Evolutionary conservation across 129 eudicot genomes (phyloP).

Genomic region (Lactuca saligna): DNA sequence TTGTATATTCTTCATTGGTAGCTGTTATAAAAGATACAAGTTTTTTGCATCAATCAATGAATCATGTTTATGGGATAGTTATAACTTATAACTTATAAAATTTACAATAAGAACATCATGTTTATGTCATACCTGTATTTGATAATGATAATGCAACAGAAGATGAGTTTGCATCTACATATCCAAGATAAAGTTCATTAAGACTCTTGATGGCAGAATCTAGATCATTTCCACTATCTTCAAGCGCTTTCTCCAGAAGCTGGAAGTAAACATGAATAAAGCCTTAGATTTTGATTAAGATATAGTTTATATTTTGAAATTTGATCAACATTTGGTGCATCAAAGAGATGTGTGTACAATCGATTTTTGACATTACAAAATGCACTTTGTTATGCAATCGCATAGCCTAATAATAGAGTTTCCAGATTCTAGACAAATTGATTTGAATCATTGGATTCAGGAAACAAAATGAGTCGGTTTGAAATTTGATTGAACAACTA

Average conservation of each 20-base stretch:
- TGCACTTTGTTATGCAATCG: neutral
- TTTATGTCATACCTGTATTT: conserved; percentile 26
- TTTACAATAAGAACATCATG: too few species aligned
- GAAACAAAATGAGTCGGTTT: neutral
- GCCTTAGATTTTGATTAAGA: neutral
- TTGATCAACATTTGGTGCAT: neutral
- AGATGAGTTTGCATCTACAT: conserved; percentile 38
- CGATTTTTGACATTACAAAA: neutral
- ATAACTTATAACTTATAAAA: neutral
- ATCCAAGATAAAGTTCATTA: conserved; percentile 50
- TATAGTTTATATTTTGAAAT: neutral
- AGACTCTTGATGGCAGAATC: conserved; percentile 70
- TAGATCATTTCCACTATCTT: conserved; percentile 64
- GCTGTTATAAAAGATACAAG: conserved; percentile 35
- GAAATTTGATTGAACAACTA: neutral
- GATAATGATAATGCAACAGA: conserved; percentile 35
- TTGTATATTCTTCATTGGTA: conserved; percentile 30
- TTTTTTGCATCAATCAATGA: neutral
- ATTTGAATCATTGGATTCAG: neutral
- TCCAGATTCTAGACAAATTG: neutral
- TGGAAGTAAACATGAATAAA: conserved; percentile 15
- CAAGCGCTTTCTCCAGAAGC: conserved; percentile 70
- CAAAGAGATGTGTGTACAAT: neutral
- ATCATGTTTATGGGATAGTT: neutral
- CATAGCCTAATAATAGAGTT: neutral